Evolutionary conservation across 305 asterid genomes (phyloP).

Genomic region (Solanum hybrid): DNA sequence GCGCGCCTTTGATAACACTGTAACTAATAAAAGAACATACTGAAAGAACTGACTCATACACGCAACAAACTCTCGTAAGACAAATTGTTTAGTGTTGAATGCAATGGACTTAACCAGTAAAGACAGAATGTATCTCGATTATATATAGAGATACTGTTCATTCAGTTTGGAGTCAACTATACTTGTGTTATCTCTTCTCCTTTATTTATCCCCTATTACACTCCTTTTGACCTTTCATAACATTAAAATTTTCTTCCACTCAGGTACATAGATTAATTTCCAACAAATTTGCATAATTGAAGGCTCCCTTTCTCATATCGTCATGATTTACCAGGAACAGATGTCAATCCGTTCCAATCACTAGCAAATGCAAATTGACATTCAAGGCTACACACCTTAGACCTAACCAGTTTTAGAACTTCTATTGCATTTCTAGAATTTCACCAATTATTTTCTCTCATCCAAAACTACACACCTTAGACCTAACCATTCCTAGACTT

Average conservation of each 20-base stretch:
- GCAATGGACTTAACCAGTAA: background rate
- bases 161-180: background rate
- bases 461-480: background rate
- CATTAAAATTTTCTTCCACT: background rate
- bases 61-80: background rate
- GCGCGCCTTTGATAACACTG: too few species aligned
- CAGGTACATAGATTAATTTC: background rate
- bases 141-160: background rate
- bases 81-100: background rate
- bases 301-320: background rate
- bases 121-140: background rate
- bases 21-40: background rate
- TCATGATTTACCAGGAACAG: background rate
- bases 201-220: background rate
- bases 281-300: background rate
- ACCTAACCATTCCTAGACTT: background rate
- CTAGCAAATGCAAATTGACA: background rate
- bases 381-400: background rate
- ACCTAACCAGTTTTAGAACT: background rate
- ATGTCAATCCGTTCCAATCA: background rate
- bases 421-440: background rate
- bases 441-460: background rate
- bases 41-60: background rate
- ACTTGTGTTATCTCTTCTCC: background rate
- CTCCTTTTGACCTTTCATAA: background rate